phyloP scores from a whole-genome alignment of 208 protist genomes.

The Acanthamoeba pearcei region DNA sequence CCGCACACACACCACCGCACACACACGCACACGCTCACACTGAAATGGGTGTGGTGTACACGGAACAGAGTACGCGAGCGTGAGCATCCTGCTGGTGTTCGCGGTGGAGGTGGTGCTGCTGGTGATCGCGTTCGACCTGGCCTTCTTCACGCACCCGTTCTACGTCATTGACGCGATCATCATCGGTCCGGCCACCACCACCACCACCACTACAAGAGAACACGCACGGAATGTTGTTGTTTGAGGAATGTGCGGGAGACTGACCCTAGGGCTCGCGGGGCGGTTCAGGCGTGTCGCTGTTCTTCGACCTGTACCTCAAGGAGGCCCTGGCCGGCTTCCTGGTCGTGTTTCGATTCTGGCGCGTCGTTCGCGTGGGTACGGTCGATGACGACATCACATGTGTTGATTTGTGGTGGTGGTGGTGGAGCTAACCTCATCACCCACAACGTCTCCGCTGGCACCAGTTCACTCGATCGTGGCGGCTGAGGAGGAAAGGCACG shows the following conservation, averaged over 20 bases:
- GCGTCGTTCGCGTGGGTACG: background rate
- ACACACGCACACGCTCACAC: background rate
- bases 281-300: background rate
- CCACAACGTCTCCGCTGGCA: too few relatives aligned
- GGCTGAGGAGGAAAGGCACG: background rate
- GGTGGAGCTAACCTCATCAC: too few relatives aligned
- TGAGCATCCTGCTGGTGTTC: background rate
- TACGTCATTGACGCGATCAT: constrained; percentile 44
- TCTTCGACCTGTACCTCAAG: constrained; percentile 26
- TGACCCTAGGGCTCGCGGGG: too few relatives aligned
- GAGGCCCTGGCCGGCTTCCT: constrained; percentile 1
- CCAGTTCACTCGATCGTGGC: constrained; percentile 5
- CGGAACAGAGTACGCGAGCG: background rate
- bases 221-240: too few relatives aligned
- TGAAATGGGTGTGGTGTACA: too few relatives aligned
- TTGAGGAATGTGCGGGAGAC: too few relatives aligned
- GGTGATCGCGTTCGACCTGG: background rate
- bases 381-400: background rate
- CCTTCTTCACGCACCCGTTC: constrained; percentile 18
- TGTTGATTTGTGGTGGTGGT: too few relatives aligned
- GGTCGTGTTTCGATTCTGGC: constrained; percentile 9
- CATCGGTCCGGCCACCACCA: background rate
- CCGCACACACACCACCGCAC: background rate
- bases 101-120: background rate
- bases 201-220: too few relatives aligned